Base-by-base conservation (phyloP, 176 grass and related monocot genomes). In the Aegilops umbellulata region DNA sequence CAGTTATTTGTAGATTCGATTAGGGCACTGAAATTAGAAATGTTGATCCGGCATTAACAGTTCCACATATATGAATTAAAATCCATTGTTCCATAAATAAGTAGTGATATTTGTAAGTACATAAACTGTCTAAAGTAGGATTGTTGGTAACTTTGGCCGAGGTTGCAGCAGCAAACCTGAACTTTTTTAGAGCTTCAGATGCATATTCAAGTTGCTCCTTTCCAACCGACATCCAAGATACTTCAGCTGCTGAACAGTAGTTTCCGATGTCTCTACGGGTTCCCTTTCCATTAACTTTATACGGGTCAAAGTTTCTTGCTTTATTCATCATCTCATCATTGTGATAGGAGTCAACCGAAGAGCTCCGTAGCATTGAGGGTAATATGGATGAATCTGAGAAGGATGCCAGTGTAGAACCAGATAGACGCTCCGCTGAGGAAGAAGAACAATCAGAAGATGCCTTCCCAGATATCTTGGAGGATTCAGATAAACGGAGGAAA, bases 171-270 rank as follows among this genome's bases (percentile, higher is more conserved):
- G 62, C 80, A 87, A 88, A 99, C 97, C 97, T 99, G 90, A 96
- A 99, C 86, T 92, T 94, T 74, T 93, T 99, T 71, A 99, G 82
- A 57, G 97, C 92, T 65, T 99, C 97, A 2, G 97, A 85, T 79
- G 97, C 97, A 92, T 99, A 99, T 82, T 94, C 97, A 35, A 99
- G 91, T 83, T 99, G 97, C 80, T 89, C 92, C 74, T 99, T 95
- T 78, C 97, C 94, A 86, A 96, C 94, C 71, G 92, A 99, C 97
- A 99, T 96, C 97, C 94, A 99, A 65, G 90, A 96, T 61, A 99
- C 97, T 84, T 99, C 97, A 72, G 82, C 83, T 58, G 88, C 90
- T 64, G 86, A 83, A 49, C 61, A 66, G 23, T 96, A 99, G 51
- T 65, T 91, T 86, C 97, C 97, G 30, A 99, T 94, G 80, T 96